Evolutionary conservation across 441 rosid species (phyloP).

Genomic region (Flueggea neowawraea): DNA sequence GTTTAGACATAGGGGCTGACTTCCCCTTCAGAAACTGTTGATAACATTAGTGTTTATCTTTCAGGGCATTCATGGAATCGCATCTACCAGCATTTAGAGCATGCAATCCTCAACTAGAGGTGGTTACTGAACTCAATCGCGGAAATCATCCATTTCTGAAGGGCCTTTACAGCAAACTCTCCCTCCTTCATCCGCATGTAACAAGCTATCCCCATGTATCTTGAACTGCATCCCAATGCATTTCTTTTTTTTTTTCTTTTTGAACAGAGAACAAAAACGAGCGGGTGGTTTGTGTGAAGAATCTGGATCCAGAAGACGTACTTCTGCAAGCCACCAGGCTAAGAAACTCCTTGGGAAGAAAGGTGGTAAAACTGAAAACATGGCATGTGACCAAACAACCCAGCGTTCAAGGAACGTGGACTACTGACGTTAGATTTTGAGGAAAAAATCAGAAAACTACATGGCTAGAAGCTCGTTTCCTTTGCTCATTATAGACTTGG

Average conservation of each 20-base stretch:
- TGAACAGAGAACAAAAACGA: conserved; percentile 67
- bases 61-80: conserved; percentile 85
- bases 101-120: conserved; percentile 75
- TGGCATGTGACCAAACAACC: conserved; percentile 78
- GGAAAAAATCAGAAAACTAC: background rate
- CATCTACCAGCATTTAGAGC: conserved; percentile 59
- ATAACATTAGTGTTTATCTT: conserved; percentile 1
- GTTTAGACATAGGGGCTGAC: background rate
- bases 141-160: conserved; percentile 91
- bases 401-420: conserved; percentile 93
- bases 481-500: too few species aligned
- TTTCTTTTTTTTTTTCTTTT: background rate
- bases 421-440: conserved; percentile 64
- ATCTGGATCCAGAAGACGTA: conserved; percentile 64
- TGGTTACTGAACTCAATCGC: conserved; percentile 65
- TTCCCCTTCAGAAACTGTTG: background rate
- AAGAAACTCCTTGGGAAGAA: conserved; percentile 76
- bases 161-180: conserved; percentile 61
- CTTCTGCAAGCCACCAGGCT: conserved; percentile 66
- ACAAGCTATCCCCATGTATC: background rate
- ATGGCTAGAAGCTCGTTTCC: background rate
- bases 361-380: conserved; percentile 72
- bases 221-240: background rate
- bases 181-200: background rate
- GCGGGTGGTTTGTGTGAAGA: conserved; percentile 80